Base-by-base conservation (phyloP, 2,329 filamentous ascomycete species). In the Botryotinia convoluta region DNA sequence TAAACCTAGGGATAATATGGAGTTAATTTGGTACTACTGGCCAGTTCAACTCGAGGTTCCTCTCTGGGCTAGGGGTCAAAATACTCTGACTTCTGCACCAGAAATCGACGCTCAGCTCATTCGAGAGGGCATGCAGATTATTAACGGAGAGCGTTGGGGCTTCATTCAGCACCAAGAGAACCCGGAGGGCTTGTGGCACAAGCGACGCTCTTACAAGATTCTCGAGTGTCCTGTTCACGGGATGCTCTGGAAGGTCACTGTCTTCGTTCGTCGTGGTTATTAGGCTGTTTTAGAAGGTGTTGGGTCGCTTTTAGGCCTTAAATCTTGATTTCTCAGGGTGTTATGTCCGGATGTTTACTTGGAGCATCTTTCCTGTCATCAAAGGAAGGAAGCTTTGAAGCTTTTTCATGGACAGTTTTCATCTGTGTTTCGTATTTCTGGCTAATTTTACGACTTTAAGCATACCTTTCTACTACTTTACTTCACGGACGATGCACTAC, bases 221-320 rank as follows among this genome's bases (percentile, higher is more conserved):
- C 35, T 72, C n/a, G 62, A 42, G 29, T 72, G 70, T 60, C 62
- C 45, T n/a, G 39, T 44, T 35, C 59, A 60, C 29, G 39, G 29
- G 7, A 59, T 61, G 51, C 9, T n/a, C 45, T 72, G 70, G 70
- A 72, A 72, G 32, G 62, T 72, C 5, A 72, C 70, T 10, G 70
- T 72, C 1, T 72, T 72, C n/a, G 62, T 72, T 60, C 51, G 70
- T 18, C 63, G 70, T 35, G 70, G 70, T 20, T 72, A 72, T 60
- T 72, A 72, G 29, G 5, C 16, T 6, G 5, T 54, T 54, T 42
- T 16, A 57, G 26, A 51, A 39, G 48, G 48, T 10, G 42, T 57
- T 44, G 18, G 9, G 35, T 44, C 18, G 6, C 1, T 68, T 29
- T 20, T 57, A 22, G 14, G 29, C 35, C 14, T 29, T 42, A 4